phyloP scores from a whole-genome alignment of 768 basidiomycete species.

The Mycena galopus region DNA sequence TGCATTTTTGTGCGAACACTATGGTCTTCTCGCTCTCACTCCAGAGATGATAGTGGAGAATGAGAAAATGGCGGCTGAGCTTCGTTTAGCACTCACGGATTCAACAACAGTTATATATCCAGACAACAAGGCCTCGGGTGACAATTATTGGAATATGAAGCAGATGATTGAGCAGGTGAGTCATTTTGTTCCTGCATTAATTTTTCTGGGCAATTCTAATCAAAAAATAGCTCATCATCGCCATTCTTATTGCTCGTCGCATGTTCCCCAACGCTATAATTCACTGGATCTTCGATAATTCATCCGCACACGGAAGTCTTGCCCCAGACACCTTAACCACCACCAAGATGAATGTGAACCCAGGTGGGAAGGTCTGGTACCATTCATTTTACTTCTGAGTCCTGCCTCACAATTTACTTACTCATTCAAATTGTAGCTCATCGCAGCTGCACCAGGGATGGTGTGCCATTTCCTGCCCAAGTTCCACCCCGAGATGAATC shows the following conservation, averaged over 20 bases:
- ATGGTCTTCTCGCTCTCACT: constrained; percentile 33
- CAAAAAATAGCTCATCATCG: not conserved
- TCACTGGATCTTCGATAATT: too few species aligned
- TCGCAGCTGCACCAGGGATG: not conserved
- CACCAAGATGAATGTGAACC: not conserved
- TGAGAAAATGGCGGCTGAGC: not conserved
- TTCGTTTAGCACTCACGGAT: too few species aligned
- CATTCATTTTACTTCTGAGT: constrained; percentile 6
- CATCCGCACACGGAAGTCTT: too few species aligned
- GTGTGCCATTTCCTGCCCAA: too few species aligned
- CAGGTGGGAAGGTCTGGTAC: not conserved
- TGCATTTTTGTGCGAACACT: constrained; percentile 37
- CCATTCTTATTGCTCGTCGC: constrained; percentile 2
- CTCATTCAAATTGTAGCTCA: not conserved
- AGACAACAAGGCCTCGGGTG: not conserved
- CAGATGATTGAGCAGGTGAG: constrained; percentile 9
- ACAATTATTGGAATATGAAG: constrained; percentile 13
- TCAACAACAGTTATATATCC: not conserved
- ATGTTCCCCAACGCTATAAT: not conserved
- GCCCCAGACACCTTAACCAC: too few species aligned
- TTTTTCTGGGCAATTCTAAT: not conserved
- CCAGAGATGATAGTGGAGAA: constrained; percentile 20
- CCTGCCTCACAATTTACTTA: not conserved
- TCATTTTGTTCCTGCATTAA: too few species aligned
- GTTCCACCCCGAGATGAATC: too few species aligned